These are phyloP conservation scores for Camellia granthamiana DNA, from an alignment of 148 eudicot species.

Conservation along the genomic window DNA sequence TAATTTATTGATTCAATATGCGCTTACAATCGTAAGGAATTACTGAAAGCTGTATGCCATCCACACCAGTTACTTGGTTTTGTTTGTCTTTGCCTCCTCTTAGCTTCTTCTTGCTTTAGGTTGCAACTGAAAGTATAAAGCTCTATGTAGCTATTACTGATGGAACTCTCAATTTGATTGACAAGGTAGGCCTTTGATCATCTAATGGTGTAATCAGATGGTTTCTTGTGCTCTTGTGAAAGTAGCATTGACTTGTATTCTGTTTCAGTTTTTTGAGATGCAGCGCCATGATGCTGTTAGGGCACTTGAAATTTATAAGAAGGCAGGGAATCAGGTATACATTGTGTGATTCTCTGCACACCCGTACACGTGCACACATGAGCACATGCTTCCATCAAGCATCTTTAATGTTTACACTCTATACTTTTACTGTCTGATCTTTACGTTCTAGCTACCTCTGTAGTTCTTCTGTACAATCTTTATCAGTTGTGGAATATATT, in stretches of 20 bases:
- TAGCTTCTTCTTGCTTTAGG: constrained; percentile 23
- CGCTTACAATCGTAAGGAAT: constrained; percentile 32
- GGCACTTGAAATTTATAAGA: constrained; percentile 35
- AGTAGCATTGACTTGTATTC: constrained; percentile 11
- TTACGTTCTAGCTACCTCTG: background rate
- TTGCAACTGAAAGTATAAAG: constrained; percentile 36
- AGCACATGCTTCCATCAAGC: too few species aligned
- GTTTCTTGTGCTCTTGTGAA: background rate
- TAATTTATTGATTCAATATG: constrained; percentile 27
- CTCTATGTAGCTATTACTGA: constrained; percentile 32
- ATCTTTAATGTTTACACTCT: too few species aligned
- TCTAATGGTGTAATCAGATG: background rate
- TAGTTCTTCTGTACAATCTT: too few species aligned
- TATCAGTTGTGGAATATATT: too few species aligned
- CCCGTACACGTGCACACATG: too few species aligned
- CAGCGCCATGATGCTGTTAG: constrained; percentile 32
- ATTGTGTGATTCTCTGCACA: too few species aligned
- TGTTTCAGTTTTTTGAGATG: constrained; percentile 38
- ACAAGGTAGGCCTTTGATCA: constrained; percentile 23
- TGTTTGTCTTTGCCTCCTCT: background rate
- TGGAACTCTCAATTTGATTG: constrained; percentile 32
- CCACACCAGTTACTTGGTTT: background rate
- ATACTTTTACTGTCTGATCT: background rate
- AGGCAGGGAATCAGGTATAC: constrained; percentile 28
- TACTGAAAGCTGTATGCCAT: background rate